These are phyloP conservation scores for Lepidium africanum DNA, from an alignment of 345 rosid species.

Conservation along the genomic window DNA sequence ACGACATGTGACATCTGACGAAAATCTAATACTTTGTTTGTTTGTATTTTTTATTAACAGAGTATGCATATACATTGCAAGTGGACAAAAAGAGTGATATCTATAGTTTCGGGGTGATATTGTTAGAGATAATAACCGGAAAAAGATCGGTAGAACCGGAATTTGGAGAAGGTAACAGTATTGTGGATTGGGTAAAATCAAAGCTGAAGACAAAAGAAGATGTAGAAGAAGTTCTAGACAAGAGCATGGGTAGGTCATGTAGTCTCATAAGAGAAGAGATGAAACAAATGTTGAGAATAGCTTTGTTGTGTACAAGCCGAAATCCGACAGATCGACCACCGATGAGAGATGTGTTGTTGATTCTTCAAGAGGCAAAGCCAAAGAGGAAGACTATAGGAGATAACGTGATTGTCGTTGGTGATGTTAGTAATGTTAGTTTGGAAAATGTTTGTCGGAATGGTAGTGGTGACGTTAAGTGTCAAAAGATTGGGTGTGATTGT, in stretches of 20 bases:
- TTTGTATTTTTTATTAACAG: constrained; percentile 28
- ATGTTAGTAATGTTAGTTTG: constrained; percentile 15
- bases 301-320: constrained; percentile 69
- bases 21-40: not conserved
- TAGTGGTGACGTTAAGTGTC: constrained; percentile 20
- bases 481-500: constrained; percentile 45
- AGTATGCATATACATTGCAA: constrained; percentile 88
- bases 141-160: constrained; percentile 80
- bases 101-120: constrained; percentile 87
- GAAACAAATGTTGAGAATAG: constrained; percentile 80
- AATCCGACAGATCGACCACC: constrained; percentile 90
- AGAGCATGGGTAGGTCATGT: constrained; percentile 68
- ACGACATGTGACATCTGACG: constrained; percentile 20
- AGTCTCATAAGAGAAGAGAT: constrained; percentile 70
- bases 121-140: constrained; percentile 74
- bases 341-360: constrained; percentile 91
- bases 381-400: constrained; percentile 56
- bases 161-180: constrained; percentile 91
- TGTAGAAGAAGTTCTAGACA: constrained; percentile 49
- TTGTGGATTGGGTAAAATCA: constrained; percentile 90
- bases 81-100: constrained; percentile 97
- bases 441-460: constrained; percentile 16
- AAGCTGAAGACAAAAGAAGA: constrained; percentile 69
- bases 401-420: constrained; percentile 3
- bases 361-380: constrained; percentile 91